A percentile compares a stretch with the other conserved stretches of the same genome.
Evolutionary conservation across 129 eudicot genomes (phyloP).

Genomic region (Saposhnikovia divaricata): DNA sequence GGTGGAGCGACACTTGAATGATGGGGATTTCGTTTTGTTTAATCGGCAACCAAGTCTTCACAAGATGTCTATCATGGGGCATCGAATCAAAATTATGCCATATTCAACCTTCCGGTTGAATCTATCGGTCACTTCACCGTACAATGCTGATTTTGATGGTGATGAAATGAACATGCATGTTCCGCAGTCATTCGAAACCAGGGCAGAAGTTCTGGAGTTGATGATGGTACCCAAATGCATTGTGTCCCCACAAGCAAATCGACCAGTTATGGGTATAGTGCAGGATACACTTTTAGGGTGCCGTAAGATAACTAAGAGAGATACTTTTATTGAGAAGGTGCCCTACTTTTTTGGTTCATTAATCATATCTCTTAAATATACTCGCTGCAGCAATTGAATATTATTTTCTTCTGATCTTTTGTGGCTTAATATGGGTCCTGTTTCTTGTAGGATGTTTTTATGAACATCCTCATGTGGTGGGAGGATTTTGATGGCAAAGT

Average conservation of each 20-base stretch:
- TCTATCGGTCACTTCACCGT: conserved; percentile 91
- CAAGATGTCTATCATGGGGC: conserved; percentile 99
- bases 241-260: conserved; percentile 90
- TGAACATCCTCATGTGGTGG: conserved; percentile 99
- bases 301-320: conserved; percentile 92
- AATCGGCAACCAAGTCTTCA: conserved; percentile 98
- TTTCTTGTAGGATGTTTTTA: conserved; percentile 71
- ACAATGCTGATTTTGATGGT: conserved; percentile 99
- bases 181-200: conserved; percentile 95
- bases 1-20: conserved; percentile 95
- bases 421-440: background rate
- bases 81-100: conserved; percentile 94
- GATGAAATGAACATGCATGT: conserved; percentile 99
- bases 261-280: conserved; percentile 99
- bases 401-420: background rate
- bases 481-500: conserved; percentile 98
- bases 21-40: conserved; percentile 92
- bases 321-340: conserved; percentile 98
- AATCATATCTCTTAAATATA: conserved; percentile 1
- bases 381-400: background rate
- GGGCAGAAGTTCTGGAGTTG: conserved; percentile 92
- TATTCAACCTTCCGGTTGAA: conserved; percentile 93
- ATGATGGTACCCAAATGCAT: conserved; percentile 99
- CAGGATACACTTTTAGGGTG: conserved; percentile 94
- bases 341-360: background rate